Percentiles rank a stretch among this genome's conserved stretches.
phyloP scores from a whole-genome alignment of 345 rosid species.

The Brassica juncea region DNA sequence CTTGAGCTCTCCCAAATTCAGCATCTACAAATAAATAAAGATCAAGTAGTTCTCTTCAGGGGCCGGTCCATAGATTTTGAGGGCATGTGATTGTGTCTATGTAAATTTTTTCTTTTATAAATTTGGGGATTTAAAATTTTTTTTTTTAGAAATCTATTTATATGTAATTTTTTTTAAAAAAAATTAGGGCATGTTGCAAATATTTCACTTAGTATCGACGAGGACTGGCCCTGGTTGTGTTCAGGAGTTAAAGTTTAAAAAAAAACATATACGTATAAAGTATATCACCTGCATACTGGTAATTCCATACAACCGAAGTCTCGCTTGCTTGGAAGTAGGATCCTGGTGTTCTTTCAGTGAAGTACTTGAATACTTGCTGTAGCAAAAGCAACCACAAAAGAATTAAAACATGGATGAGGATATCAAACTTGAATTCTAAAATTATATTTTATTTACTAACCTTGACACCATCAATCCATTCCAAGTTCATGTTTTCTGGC shows the following conservation, averaged over 20 bases:
- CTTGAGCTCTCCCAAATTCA: slow-evolving; percentile 95
- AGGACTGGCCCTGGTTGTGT: no score
- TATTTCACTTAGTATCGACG: no score
- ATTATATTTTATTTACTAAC: slow-evolving; percentile 44
- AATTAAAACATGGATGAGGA: slow-evolving; percentile 8
- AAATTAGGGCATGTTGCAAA: no score
- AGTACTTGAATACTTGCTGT: slow-evolving; percentile 94
- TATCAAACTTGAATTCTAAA: neutral
- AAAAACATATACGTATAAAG: neutral
- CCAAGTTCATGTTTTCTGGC: slow-evolving; percentile 88
- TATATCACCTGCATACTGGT: slow-evolving; percentile 80
- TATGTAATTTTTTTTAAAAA: no score
- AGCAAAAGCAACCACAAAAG: slow-evolving; percentile 39
- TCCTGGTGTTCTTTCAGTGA: slow-evolving; percentile 92
- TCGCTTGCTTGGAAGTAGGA: slow-evolving; percentile 75
- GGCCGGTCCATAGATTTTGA: no score
- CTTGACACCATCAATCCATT: slow-evolving; percentile 97
- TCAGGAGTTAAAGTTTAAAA: neutral
- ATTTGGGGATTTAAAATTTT: no score
- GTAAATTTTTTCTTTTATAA: no score
- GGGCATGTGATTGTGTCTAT: no score
- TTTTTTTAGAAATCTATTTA: no score
- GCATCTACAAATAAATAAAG: slow-evolving; percentile 53
- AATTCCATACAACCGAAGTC: slow-evolving; percentile 94
- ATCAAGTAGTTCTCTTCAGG: neutral